Conservation (phyloP, 164 flowering plant species). For the Stephania yunnanensis region DNA sequence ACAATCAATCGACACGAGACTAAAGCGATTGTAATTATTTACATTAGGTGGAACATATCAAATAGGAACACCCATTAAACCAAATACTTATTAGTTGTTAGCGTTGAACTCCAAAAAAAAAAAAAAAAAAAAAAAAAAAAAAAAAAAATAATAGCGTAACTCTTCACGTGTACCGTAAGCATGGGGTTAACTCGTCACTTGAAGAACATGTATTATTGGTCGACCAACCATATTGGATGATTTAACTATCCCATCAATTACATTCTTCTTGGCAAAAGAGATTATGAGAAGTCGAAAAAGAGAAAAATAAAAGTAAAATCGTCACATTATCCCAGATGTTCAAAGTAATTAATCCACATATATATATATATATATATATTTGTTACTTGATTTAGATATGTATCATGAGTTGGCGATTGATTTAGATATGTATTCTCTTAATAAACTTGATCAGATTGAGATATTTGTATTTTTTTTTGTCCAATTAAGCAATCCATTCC, state of each 20-base stretch:
- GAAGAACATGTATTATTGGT: too few species aligned
- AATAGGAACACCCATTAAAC: neutral
- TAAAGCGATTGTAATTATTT: neutral
- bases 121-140: too few species aligned
- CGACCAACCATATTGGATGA: neutral
- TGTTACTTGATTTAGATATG: too few species aligned
- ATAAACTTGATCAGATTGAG: too few species aligned
- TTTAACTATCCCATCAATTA: neutral
- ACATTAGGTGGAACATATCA: neutral
- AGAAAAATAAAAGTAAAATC: neutral
- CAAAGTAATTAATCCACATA: neutral
- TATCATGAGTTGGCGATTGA: too few species aligned
- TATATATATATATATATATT: too few species aligned
- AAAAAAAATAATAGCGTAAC: neutral
- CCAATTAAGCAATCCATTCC: too few species aligned
- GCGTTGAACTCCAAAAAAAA: too few species aligned
- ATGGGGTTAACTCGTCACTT: neutral
- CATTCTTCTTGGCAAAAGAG: neutral
- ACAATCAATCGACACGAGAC: neutral
- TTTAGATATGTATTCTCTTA: too few species aligned
- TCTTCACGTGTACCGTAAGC: constrained; percentile 1
- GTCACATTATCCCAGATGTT: neutral
- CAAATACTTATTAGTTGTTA: too few species aligned
- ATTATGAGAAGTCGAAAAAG: neutral
- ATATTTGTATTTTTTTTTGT: too few species aligned